Conservation (phyloP, 176 grass and related monocot species). For the Microstegium vimineum region DNA sequence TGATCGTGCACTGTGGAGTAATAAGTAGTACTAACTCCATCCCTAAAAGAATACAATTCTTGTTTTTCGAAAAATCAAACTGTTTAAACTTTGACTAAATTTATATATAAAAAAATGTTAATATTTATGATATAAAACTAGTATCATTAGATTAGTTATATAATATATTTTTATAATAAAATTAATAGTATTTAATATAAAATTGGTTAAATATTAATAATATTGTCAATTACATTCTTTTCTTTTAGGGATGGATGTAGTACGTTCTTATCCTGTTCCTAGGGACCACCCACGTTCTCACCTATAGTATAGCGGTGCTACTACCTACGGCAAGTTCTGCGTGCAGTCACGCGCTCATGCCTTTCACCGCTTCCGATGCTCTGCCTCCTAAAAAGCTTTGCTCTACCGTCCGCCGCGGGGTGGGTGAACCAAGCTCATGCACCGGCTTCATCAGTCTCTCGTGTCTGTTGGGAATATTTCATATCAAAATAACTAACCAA, state of each 20-base stretch:
- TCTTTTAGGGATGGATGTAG: too few species aligned
- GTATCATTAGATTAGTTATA: too few species aligned
- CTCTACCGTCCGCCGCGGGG: not conserved
- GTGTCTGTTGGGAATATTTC: not conserved
- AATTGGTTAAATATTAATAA: too few species aligned
- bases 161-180: too few species aligned
- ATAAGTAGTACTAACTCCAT: too few species aligned
- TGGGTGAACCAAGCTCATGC: slow-evolving; percentile 6
- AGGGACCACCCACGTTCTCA: slow-evolving; percentile 2
- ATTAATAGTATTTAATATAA: too few species aligned
- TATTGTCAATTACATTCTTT: too few species aligned
- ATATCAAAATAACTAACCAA: not conserved
- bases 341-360: slow-evolving; percentile 30
- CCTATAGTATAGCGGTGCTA: not conserved
- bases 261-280: not conserved
- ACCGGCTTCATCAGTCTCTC: not conserved
- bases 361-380: slow-evolving; percentile 53
- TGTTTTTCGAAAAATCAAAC: too few species aligned
- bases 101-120: too few species aligned
- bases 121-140: too few species aligned
- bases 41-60: too few species aligned
- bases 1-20: not conserved
- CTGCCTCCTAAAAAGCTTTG: not conserved
- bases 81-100: too few species aligned
- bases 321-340: not conserved